A percentile compares a stretch with the other conserved stretches of the same genome.
Conservation (phyloP, 1,139 yeast species). For the Debaryomycetaceae sp. region DNA sequence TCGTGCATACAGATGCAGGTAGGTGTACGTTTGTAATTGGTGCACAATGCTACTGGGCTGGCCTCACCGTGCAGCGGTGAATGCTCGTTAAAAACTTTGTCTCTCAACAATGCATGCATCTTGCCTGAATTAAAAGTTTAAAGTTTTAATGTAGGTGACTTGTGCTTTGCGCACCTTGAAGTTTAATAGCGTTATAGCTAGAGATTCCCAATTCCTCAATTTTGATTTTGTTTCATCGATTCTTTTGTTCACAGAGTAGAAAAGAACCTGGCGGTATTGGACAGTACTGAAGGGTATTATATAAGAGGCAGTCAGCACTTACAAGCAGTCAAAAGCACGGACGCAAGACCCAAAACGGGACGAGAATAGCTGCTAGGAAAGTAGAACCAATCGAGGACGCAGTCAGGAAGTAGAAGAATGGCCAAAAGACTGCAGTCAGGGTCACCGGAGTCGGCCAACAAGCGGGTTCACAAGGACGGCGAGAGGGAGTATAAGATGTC, state of each 20-base stretch:
- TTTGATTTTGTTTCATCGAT: neutral
- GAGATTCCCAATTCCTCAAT: neutral
- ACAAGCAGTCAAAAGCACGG: neutral
- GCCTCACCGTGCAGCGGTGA: neutral
- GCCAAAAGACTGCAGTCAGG: neutral
- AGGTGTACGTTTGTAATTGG: neutral
- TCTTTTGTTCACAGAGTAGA: neutral
- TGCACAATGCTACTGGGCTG: neutral
- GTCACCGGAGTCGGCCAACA: neutral
- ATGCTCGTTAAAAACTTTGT: slow-evolving; percentile 1
- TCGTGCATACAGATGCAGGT: neutral
- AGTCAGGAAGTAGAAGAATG: neutral
- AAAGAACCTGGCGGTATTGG: neutral
- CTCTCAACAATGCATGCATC: slow-evolving; percentile 1
- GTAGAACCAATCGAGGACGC: neutral
- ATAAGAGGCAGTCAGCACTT: neutral
- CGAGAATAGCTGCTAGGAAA: neutral
- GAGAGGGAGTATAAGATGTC: slow-evolving; percentile 14
- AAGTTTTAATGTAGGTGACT: neutral
- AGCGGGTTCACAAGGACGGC: neutral
- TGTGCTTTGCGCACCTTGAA: neutral
- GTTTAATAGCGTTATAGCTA: neutral
- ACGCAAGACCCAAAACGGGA: neutral
- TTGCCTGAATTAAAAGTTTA: neutral
- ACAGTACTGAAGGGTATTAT: neutral